Evolutionary conservation across 306 rosid species (phyloP).

Genomic region (Acacia confusa): DNA sequence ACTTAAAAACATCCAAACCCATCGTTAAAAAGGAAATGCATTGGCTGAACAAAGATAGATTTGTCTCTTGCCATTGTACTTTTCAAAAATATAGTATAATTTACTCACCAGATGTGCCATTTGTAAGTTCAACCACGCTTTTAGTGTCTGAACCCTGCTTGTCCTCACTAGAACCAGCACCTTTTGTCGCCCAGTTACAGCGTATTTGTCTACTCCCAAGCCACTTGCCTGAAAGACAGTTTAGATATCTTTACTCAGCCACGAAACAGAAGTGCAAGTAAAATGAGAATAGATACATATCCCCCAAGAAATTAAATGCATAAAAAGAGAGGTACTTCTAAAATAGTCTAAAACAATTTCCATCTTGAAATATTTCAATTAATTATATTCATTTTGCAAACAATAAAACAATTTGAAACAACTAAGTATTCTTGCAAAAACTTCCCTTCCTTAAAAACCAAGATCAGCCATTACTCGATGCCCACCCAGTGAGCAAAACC

Average conservation of each 20-base stretch:
- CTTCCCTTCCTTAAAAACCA: background rate
- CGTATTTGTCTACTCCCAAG: constrained; percentile 97
- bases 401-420: background rate
- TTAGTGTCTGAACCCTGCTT: constrained; percentile 74
- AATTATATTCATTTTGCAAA: background rate
- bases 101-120: constrained; percentile 81
- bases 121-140: constrained; percentile 85
- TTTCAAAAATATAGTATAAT: constrained; percentile 11
- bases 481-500: background rate
- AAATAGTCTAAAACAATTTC: background rate
- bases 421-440: background rate
- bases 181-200: constrained; percentile 98
- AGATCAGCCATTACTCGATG: background rate
- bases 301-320: background rate
- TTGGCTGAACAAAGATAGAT: background rate
- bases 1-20: background rate
- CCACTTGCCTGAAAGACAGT: constrained; percentile 76
- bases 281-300: background rate
- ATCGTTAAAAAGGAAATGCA: background rate
- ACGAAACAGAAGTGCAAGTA: constrained; percentile 13
- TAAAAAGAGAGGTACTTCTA: background rate
- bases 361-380: background rate
- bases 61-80: background rate
- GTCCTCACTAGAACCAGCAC: constrained; percentile 81
- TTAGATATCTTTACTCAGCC: background rate